Conservation (phyloP, 371 early-diverging fungal genomes). For the Rozella allomycis region DNA sequence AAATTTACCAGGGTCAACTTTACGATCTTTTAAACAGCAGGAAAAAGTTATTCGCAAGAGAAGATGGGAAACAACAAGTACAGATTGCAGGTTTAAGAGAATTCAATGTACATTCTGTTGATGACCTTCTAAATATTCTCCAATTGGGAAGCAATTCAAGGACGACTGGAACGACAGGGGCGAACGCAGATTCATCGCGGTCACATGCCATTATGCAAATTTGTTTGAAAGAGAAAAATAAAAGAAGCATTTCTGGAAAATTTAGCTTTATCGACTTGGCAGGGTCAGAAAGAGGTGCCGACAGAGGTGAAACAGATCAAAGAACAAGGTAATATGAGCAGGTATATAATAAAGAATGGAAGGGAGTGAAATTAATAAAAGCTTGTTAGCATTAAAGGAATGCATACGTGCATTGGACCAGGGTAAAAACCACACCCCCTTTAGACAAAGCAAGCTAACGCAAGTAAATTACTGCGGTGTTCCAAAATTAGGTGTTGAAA, state of each 20-base stretch:
- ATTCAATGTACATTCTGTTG: constrained; percentile 44
- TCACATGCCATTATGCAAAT: constrained; percentile 95
- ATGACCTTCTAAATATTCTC: constrained; percentile 65
- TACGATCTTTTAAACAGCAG: constrained; percentile 75
- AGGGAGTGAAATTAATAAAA: constrained; percentile 96
- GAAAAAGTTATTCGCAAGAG: constrained; percentile 67
- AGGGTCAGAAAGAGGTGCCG: constrained; percentile 95
- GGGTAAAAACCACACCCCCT: constrained; percentile 79
- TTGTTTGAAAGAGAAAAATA: constrained; percentile 41
- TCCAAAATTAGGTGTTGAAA: constrained; percentile 47
- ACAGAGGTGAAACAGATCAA: constrained; percentile 72
- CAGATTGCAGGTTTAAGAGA: constrained; percentile 66
- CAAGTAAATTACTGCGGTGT: constrained; percentile 26
- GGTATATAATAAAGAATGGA: constrained; percentile 45
- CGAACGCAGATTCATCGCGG: constrained; percentile 86
- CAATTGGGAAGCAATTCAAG: constrained; percentile 67
- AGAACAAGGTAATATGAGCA: constrained; percentile 45
- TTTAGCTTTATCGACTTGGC: constrained; percentile 95
- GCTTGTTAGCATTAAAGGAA: constrained; percentile 84
- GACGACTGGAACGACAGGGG: constrained; percentile 78
- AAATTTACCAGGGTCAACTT: constrained; percentile 90
- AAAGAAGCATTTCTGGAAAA: constrained; percentile 38
- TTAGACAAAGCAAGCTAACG: constrained; percentile 90
- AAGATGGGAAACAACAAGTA: constrained; percentile 84
- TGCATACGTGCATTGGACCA: constrained; percentile 91